phyloP scores from a whole-genome alignment of 768 basidiomycete genomes.

The Chiua virens region DNA sequence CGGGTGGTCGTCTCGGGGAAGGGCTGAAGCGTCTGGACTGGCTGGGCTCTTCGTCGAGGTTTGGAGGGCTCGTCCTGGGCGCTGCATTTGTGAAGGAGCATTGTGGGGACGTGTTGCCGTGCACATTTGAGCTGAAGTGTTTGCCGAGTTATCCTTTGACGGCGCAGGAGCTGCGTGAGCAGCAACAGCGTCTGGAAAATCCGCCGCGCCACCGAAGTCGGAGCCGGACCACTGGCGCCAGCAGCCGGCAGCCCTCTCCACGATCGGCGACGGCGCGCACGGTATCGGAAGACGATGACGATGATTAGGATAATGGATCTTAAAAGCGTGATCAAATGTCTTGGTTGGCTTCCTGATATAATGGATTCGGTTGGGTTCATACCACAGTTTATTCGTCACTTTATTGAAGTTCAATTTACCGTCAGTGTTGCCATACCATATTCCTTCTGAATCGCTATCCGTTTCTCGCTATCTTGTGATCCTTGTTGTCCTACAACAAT shows the following conservation, averaged over 20 bases:
- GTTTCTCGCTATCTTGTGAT: neutral
- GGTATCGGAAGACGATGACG: constrained; percentile 15
- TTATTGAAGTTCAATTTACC: constrained; percentile 16
- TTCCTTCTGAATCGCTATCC: neutral
- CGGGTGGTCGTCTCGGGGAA: constrained; percentile 64
- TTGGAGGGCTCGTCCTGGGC: constrained; percentile 57
- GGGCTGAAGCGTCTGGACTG: constrained; percentile 70
- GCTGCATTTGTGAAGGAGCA: constrained; percentile 43
- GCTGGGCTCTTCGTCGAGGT: constrained; percentile 57
- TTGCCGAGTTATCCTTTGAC: constrained; percentile 45
- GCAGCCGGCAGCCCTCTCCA: constrained; percentile 21
- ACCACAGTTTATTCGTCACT: constrained; percentile 27
- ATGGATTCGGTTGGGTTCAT: constrained; percentile 6
- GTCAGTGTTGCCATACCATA: neutral
- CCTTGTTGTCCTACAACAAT: too few relatives aligned
- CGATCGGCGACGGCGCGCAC: constrained; percentile 11
- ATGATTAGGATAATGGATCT: constrained; percentile 3
- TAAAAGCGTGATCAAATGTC: neutral
- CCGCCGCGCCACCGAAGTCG: constrained; percentile 18
- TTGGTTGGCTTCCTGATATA: neutral
- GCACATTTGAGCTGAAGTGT: constrained; percentile 61
- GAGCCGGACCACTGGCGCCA: constrained; percentile 11
- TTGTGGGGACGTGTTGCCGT: constrained; percentile 51
- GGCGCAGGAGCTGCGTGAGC: constrained; percentile 49
- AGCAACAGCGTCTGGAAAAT: constrained; percentile 37